Evolutionary conservation across 23 red algal genomes (phyloP), one percentile per base, ranked within the genome.

Genomic region (Gracilaria domingensis): DNA sequence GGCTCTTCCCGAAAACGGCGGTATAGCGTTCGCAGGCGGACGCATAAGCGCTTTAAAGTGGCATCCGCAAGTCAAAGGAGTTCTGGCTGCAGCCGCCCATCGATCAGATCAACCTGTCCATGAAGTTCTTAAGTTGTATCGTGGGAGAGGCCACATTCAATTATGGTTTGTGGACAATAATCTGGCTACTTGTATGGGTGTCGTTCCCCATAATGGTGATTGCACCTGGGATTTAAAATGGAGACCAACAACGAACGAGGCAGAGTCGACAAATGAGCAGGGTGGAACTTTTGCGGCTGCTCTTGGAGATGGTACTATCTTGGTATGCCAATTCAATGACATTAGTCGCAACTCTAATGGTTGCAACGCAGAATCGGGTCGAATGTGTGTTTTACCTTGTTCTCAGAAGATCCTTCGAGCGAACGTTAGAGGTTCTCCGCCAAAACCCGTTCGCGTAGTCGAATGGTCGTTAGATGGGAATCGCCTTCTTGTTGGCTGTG

Each of bases 171-270:
- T 90, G 47, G 14, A 24, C 37, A 28, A 42, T 2, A 55, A 30
- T 67, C 37, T 14, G 4, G 49, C 87, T 4, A 18, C 14, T 8
- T 90, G 73, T 50, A 24, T 90, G 25, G 87, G 71, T 51, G 65
- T 90, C 14, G 59, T 90, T 53, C 54, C 40, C 11, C 87, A 90
- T 90, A 37, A 90, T 51, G 87, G 87, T 60, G 76, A 90, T 34
- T 90, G 87, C 45, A 80, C 75, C 1, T 90, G 87, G 87, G 87
- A 90, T 75, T 30, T 90, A 4, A 90, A 90, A 37, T 90, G 87
- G 87, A 80, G 74, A 51, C 87, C 87, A 20, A 44, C 50, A 24
- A 35, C 11, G 14, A 14, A 7, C 3, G 30, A 61, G 16, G 5
- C 35, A 5, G 49, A 51, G 2, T 40, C 55, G 13, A 0, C 55